Conservation (phyloP, 495 filamentous ascomycete genomes). For the Penicillium egyptiacum region DNA sequence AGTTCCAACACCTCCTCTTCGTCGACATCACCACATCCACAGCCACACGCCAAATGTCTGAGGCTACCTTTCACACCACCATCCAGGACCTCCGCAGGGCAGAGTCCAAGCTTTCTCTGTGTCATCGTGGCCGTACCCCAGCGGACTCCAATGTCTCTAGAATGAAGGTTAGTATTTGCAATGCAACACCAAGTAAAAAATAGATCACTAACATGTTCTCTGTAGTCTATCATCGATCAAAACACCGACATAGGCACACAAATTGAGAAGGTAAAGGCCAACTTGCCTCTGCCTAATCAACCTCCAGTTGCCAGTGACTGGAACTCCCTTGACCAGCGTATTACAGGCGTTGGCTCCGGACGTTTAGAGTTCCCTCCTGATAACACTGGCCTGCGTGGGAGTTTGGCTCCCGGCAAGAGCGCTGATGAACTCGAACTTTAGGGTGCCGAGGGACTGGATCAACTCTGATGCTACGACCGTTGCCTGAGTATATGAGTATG, state of each 20-base stretch:
- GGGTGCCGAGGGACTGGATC: constrained; percentile 51
- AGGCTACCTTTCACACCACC: constrained; percentile 53
- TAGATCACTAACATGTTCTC: constrained; percentile 3
- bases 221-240: constrained; percentile 49
- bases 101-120: constrained; percentile 46
- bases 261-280: constrained; percentile 64
- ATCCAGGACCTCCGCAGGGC: constrained; percentile 52
- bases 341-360: constrained; percentile 67
- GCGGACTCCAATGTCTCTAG: constrained; percentile 48
- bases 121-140: constrained; percentile 43
- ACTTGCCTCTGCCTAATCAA: constrained; percentile 76
- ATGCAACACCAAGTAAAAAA: neutral
- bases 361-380: constrained; percentile 48
- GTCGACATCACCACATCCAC: neutral
- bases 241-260: constrained; percentile 57
- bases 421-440: constrained; percentile 54
- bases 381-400: constrained; percentile 58
- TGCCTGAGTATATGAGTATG: constrained; percentile 10
- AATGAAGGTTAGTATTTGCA: constrained; percentile 40
- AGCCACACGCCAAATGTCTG: constrained; percentile 40
- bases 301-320: constrained; percentile 73
- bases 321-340: constrained; percentile 67
- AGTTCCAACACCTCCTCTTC: neutral
- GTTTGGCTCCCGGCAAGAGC: constrained; percentile 61
- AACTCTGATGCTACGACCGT: constrained; percentile 50